Evolutionary conservation across 176 grass and related monocot species (phyloP).

Genomic region (Coix lacrymajobi): DNA sequence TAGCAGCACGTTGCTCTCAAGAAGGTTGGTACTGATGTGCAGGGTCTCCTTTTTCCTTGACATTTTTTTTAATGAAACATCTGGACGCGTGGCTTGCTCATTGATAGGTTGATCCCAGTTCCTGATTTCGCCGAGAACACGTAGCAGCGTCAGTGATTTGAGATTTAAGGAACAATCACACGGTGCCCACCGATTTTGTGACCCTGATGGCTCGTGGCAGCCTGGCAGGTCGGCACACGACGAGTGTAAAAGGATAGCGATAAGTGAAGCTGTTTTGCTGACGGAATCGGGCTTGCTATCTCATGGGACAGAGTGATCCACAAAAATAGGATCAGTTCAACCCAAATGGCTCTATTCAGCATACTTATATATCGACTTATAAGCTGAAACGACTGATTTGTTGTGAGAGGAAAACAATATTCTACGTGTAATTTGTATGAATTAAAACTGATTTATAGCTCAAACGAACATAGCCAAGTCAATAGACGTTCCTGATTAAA

Average conservation of each 20-base stretch:
- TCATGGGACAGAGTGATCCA: background rate
- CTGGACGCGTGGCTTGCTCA: slow-evolving; percentile 5
- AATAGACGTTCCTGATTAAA: background rate
- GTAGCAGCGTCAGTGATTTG: background rate
- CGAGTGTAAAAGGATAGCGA: background rate
- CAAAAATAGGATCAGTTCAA: background rate
- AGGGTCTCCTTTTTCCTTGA: background rate
- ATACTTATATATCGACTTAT: no score
- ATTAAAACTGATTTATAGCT: no score
- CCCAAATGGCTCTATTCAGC: no score
- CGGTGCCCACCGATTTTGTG: background rate
- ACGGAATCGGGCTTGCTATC: background rate
- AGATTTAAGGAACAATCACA: background rate
- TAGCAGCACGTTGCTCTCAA: slow-evolving; percentile 18
- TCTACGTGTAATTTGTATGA: no score
- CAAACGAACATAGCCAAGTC: no score
- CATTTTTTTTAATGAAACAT: background rate
- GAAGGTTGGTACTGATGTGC: background rate
- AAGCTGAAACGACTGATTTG: no score
- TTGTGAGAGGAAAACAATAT: no score
- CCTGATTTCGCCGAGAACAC: slow-evolving; percentile 7
- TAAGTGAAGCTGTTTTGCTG: background rate
- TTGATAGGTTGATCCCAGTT: background rate
- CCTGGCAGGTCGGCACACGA: background rate
- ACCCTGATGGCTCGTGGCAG: background rate